Base-by-base conservation (phyloP, 1,284 basidiomycete species). In the Moniliella sp. region DNA sequence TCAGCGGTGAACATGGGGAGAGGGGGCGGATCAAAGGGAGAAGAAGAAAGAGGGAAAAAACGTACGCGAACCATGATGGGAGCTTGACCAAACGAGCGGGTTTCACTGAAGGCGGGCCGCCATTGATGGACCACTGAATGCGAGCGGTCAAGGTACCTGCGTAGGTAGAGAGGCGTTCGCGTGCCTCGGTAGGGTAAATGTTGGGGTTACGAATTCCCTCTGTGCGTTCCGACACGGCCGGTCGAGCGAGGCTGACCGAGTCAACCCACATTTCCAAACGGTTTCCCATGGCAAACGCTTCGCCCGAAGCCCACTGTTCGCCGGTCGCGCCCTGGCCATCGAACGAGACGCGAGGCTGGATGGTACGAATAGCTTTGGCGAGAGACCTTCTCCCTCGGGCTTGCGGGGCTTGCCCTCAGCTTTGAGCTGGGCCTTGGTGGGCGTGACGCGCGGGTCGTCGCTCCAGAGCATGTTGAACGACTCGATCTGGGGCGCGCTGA, bases 31-130 rank as follows among this genome's bases (percentile, higher is more conserved):
- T n/a, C n/a, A n/a, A n/a, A n/a, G n/a, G n/a, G n/a, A n/a, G n/a
- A n/a, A n/a, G n/a, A n/a, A n/a, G n/a, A n/a, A n/a, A n/a, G n/a
- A n/a, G n/a, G n/a, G n/a, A n/a, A n/a, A n/a, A n/a, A n/a, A n/a
- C n/a, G n/a, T n/a, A n/a, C n/a, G n/a, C n/a, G n/a, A n/a, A 93
- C 77, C 84, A 97, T 94, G 64, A 99, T 75, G 4, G 91, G 91
- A 11, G 93, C 68, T 28, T 81, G 69, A 39, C 91, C 91, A 57
- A 91, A 82, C 42, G 94, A 83, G 48, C 77, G 75, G 32, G 72
- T 72, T 41, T 79, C 71, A 44, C 75, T 74, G 78, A 72, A 34
- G 71, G 70, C 13, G 76, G 71, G n/a, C 71, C 69, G 17, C 67
- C 66, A 45, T 78, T 75, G 40, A 93, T 72, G 34, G 73, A 75